Evolutionary conservation across 768 basidiomycete species (phyloP), one percentile per base, ranked within the genome.

Genomic region (Clitopilus hobsonii): DNA sequence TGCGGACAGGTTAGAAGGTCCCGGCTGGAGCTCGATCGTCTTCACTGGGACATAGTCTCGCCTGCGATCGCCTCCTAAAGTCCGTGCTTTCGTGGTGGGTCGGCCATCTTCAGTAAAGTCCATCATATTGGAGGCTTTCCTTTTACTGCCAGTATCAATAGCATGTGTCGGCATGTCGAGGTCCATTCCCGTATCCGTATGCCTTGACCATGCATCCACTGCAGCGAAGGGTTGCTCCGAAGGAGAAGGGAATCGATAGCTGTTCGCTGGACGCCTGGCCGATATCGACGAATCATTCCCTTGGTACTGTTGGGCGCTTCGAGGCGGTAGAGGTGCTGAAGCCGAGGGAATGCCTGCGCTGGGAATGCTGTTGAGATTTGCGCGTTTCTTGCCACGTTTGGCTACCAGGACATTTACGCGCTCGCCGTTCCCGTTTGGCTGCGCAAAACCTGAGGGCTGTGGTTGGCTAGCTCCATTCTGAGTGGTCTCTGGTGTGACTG

Each of bases 391-490:
- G 26, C 74, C 82, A 54, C 88, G 81, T 66, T 90, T 89, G 49
- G 89, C 89, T 6, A 91, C 83, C 11, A 91, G 78, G 56, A 81
- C 80, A 60, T 91, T 88, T 45, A 91, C 79, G 48, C 79, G 74
- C 66, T 89, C 88, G 14, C 78, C 81, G 1, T 74, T 70, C 3
- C 67, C 71, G 52, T 71, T 72, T 50, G 69, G 68, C 52, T 67
- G 69, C 8, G 56, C 59, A 53, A 68, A 63, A 16, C 49, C 60
- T 22, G 62, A 68, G 65, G 55, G 75, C 41, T 71, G 71, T 30
- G 66, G 72, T 56, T 66, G 69, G 20, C 60, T 55, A 29, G n/a
- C n/a, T 61, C 32, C 32, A n/a, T 16, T 20, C 16, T 16, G 41
- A 8, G 41, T 18, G 18, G 41, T 8, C 22, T 45, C 41, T 16